Conservation (phyloP, 2,329 filamentous ascomycete species). For the Ceratocystis cacaofunesta region DNA sequence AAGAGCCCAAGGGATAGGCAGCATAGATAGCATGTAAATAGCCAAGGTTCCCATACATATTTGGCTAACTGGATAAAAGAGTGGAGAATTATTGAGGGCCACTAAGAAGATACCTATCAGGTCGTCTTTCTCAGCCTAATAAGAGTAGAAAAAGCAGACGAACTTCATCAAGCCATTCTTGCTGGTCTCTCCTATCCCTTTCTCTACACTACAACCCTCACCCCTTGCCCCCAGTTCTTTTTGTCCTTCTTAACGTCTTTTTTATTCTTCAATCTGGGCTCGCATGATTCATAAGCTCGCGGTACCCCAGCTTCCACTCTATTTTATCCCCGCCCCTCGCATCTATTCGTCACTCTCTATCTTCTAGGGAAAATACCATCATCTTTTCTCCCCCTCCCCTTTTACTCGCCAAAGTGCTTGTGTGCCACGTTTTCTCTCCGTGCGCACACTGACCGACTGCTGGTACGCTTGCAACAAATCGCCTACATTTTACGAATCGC, state of each 20-base stretch:
- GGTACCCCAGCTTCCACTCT: neutral
- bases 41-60: too few relatives aligned
- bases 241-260: neutral
- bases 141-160: neutral
- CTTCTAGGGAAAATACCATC: neutral
- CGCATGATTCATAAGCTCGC: neutral
- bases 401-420: neutral
- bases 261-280: neutral
- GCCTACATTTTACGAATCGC: neutral
- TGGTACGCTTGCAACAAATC: neutral
- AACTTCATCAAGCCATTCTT: neutral
- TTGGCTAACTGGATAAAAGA: neutral
- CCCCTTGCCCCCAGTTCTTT: neutral
- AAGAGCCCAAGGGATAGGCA: neutral
- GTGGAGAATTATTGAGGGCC: neutral
- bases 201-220: neutral
- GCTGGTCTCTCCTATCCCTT: neutral
- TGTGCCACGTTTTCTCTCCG: constrained; percentile 3
- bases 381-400: neutral
- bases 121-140: neutral
- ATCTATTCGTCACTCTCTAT: neutral
- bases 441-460: neutral
- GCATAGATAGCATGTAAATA: neutral
- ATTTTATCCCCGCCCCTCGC: neutral
- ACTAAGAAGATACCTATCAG: neutral